A percentile compares a stretch with the other conserved stretches of the same genome.
These are phyloP conservation scores for Ophiocordyceps sinensis DNA, from an alignment of 2,329 filamentous ascomycete genomes.

Conservation along the genomic window DNA sequence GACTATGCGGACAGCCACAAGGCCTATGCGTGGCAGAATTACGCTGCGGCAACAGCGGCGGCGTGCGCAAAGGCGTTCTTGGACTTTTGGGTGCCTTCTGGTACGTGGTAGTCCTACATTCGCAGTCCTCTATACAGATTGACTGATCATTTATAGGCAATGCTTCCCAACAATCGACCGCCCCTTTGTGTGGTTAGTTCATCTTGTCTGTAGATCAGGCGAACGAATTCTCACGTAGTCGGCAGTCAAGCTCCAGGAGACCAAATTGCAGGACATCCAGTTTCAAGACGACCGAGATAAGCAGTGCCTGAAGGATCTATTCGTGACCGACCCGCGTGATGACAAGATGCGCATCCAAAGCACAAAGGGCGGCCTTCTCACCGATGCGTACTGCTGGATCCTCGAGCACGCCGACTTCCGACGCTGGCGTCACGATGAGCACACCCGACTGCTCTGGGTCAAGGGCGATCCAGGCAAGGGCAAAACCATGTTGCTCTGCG, in stretches of 20 bases:
- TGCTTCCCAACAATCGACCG: too few species aligned
- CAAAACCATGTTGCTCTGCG: conserved; percentile 22
- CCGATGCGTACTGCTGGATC: conserved; percentile 20
- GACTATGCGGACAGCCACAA: too few species aligned
- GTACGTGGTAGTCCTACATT: too few species aligned
- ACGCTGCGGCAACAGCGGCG: too few species aligned
- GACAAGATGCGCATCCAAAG: conserved; percentile 22
- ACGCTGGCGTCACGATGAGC: conserved; percentile 15
- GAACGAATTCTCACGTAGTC: too few species aligned
- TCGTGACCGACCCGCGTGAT: conserved; percentile 12
- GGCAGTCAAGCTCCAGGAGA: conserved; percentile 3
- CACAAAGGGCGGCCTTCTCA: conserved; percentile 18
- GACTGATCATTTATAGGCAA: too few species aligned
- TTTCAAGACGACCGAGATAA: conserved; percentile 5
- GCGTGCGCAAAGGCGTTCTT: too few species aligned
- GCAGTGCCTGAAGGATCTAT: conserved; percentile 10
- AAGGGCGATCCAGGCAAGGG: conserved; percentile 20
- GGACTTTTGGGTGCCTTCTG: too few species aligned
- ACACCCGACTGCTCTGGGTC: conserved; percentile 15
- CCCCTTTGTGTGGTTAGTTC: too few species aligned
- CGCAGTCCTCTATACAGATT: too few species aligned
- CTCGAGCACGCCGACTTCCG: conserved; percentile 10
- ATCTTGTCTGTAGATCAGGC: too few species aligned
- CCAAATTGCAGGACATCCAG: background rate
- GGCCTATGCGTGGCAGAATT: too few species aligned